Evolutionary conservation across 2,329 filamentous ascomycete genomes (phyloP).

Genomic region (Mycocentrospora acerina): DNA sequence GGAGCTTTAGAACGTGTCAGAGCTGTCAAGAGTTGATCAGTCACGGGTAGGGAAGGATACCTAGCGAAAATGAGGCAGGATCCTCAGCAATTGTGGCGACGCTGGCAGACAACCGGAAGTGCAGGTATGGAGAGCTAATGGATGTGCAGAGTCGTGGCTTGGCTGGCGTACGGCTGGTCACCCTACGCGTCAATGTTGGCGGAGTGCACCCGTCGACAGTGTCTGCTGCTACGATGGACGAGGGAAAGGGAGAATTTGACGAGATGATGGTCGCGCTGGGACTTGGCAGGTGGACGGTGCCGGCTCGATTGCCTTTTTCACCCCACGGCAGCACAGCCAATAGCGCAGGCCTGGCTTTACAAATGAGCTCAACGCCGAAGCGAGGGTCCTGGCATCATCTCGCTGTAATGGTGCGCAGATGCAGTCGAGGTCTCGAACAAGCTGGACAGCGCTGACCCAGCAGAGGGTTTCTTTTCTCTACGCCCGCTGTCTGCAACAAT

Average conservation of each 20-base stretch:
- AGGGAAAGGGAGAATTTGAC: slow-evolving; percentile 17
- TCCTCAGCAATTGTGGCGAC: slow-evolving; percentile 38
- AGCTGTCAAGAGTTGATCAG: slow-evolving; percentile 18
- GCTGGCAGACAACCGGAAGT: slow-evolving; percentile 14
- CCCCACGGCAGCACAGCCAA: too few species aligned
- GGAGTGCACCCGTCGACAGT: slow-evolving; percentile 7
- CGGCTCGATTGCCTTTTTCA: too few species aligned
- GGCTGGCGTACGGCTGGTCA: slow-evolving; percentile 8
- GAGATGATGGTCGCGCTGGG: background rate
- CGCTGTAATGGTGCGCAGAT: too few species aligned
- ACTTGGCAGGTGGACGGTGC: too few species aligned
- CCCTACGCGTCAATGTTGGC: slow-evolving; percentile 5
- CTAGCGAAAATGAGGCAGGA: slow-evolving; percentile 35
- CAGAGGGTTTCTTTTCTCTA: too few species aligned
- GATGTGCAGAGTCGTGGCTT: slow-evolving; percentile 7
- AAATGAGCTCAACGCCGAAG: too few species aligned
- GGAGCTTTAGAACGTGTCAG: slow-evolving; percentile 23
- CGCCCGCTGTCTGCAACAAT: too few species aligned
- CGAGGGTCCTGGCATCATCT: too few species aligned
- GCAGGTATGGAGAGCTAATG: slow-evolving; percentile 17
- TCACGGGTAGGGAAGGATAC: slow-evolving; percentile 30
- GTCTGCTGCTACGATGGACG: slow-evolving; percentile 14
- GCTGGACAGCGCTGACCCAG: too few species aligned
- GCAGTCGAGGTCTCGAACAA: too few species aligned
- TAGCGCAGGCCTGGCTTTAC: too few species aligned